Percentiles rank a stretch among this genome's conserved stretches.
Conservation (phyloP, 805 yeast species). For the Saccharomycopsis oosterbeekiorum region DNA sequence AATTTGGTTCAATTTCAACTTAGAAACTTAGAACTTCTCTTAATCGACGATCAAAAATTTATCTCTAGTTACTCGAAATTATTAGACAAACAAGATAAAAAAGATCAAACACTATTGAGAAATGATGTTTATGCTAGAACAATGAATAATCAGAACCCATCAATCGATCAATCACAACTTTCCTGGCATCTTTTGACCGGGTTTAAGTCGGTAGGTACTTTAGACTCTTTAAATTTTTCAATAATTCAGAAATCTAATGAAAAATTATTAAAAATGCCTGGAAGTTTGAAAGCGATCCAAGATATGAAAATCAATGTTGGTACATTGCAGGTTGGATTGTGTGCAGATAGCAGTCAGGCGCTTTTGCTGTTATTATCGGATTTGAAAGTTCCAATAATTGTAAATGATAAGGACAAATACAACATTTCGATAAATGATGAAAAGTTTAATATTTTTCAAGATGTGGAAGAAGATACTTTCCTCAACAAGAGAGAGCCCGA, state of each 20-base stretch:
- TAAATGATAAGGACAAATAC: conserved; percentile 52
- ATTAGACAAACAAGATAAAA: not conserved
- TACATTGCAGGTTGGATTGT: conserved; percentile 40
- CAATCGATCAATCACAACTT: conserved; percentile 30
- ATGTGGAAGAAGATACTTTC: conserved; percentile 29
- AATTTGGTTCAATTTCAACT: conserved; percentile 35
- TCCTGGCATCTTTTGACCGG: conserved; percentile 38
- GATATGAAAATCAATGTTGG: conserved; percentile 43
- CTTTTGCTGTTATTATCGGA: conserved; percentile 59
- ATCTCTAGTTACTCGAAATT: conserved; percentile 25
- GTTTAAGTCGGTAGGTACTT: conserved; percentile 40
- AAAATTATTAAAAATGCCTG: conserved; percentile 14
- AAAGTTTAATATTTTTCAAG: conserved; percentile 24
- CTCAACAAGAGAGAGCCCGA: not conserved
- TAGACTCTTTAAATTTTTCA: conserved; percentile 23
- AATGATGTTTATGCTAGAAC: conserved; percentile 4
- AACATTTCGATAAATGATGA: conserved; percentile 29
- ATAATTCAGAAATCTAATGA: conserved; percentile 13
- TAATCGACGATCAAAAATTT: conserved; percentile 53
- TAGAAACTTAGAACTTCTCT: conserved; percentile 38
- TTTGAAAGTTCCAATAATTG: conserved; percentile 56
- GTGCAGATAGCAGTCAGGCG: conserved; percentile 81
- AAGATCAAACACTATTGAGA: not conserved
- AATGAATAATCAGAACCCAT: conserved; percentile 19
- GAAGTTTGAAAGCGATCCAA: conserved; percentile 24